Evolutionary conservation across 2,329 filamentous ascomycete genomes (phyloP).

Genomic region (Ophiostoma sp.): DNA sequence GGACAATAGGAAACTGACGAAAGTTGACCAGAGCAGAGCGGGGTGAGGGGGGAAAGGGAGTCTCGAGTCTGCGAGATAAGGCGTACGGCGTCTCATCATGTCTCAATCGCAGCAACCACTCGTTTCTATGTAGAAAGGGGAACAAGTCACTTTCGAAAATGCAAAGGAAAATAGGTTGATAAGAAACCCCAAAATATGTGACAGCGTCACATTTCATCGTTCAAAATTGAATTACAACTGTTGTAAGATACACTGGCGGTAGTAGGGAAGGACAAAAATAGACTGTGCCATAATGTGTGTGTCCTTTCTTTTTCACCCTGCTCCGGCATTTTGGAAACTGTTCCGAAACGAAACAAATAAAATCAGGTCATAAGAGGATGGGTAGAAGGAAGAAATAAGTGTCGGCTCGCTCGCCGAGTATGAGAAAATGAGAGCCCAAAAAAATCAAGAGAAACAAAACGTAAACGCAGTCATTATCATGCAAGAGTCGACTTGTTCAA

Average conservation of each 20-base stretch:
- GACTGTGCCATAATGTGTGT: neutral
- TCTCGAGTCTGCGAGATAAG: neutral
- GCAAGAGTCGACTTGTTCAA: neutral
- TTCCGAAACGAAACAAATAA: conserved; percentile 13
- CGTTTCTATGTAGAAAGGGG: too few relatives aligned
- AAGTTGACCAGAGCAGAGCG: conserved; percentile 8
- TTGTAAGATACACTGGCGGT: neutral
- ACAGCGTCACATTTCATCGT: neutral
- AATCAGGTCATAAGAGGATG: conserved; percentile 12
- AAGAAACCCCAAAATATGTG: neutral
- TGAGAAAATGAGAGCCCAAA: neutral
- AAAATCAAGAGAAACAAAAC: conserved; percentile 12
- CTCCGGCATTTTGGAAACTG: conserved; percentile 7
- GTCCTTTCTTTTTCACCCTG: neutral
- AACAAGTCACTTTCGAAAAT: too few relatives aligned
- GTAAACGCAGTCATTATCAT: conserved; percentile 5
- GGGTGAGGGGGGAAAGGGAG: neutral
- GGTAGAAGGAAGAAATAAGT: neutral
- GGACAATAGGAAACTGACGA: too few relatives aligned
- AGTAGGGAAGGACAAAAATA: neutral
- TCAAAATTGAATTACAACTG: conserved; percentile 16
- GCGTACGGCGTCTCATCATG: neutral
- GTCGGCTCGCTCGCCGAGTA: conserved; percentile 8
- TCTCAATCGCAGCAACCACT: conserved; percentile 10
- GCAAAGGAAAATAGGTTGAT: neutral